Percentiles rank a stretch among this genome's conserved stretches.
Evolutionary conservation across 148 eudicot species (phyloP).

Genomic region (Nepenthes gracilis): DNA sequence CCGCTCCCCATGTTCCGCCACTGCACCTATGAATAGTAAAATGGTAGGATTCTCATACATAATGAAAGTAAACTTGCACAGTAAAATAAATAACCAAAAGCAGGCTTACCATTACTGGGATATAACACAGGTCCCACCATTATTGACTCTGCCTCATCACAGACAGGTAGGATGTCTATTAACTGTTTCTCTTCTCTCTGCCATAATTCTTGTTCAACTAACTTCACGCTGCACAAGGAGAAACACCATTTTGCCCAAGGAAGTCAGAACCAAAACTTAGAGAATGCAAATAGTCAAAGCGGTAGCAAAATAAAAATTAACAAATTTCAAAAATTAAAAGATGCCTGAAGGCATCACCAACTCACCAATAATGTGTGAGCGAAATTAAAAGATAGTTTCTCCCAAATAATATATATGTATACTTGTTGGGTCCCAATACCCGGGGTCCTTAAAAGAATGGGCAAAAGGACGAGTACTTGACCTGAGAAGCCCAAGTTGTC

Average conservation of each 20-base stretch:
- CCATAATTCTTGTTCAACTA: conserved; percentile 98
- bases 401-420: no score
- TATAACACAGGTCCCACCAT: conserved; percentile 43
- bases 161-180: conserved; percentile 91
- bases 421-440: no score
- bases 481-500: no score
- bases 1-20: conserved; percentile 47
- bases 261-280: neutral
- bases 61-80: neutral
- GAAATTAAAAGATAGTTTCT: no score
- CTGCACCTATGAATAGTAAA: conserved; percentile 21
- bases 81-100: conserved; percentile 1
- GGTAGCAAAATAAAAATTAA: neutral
- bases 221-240: conserved; percentile 51
- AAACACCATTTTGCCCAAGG: neutral
- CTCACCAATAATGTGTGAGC: no score
- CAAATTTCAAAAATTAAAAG: neutral
- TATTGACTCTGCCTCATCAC: conserved; percentile 67
- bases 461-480: no score
- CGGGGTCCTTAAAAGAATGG: no score
- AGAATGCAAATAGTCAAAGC: neutral
- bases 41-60: neutral
- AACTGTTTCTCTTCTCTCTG: conserved; percentile 96
- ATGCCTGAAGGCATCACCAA: no score
- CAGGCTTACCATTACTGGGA: conserved; percentile 34